Evolutionary conservation across 371 early-diverging fungal species (phyloP), one percentile per base, ranked within the genome.

Genomic region (Fennellomyces sp.): DNA sequence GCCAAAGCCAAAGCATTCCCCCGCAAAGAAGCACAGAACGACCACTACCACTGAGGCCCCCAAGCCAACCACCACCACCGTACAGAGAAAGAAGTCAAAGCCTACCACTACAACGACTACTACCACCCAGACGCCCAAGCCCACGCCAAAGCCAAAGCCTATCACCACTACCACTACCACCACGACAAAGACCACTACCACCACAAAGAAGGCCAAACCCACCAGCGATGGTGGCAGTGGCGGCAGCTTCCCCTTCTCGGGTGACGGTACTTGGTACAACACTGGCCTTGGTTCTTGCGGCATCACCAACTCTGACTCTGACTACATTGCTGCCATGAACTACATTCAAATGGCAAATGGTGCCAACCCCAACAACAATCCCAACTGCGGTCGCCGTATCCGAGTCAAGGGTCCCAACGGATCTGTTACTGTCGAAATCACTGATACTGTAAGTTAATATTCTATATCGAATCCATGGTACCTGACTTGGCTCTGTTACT

Each of bases 311-410:
- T 52, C 33, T 3, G 68, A 65, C 5, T 30, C 5, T 7, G 66
- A 76, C 11, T 29, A 63, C 7, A 69, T 76, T 52, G 71, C 61
- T n/a, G 73, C 73, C 36, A 55, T 76, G 58, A 73, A 76, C 39
- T 62, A 64, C 15, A 63, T 66, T 52, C 70, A 76, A 41, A 76
- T 76, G 76, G 55, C 38, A 2, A 65, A 70, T 30, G 62, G 47
- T 30, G 61, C 60, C 2, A 78, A 78, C 36, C 78, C 79, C 0
- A 78, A 78, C 58, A 60, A 56, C 3, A 78, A 78, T 15, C 68
- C 73, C 12, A 69, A 62, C 59, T 73, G 73, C 56, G 63, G 63
- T 15, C 58, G 60, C 17, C 52, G 56, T 10, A 66, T 66, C 25
- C 45, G 33, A 15, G 63, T 77, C 5, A 67, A 56, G 28, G 69